phyloP scores from a whole-genome alignment of 2,329 filamentous ascomycete species.

The Hymenoscyphus scutula region DNA sequence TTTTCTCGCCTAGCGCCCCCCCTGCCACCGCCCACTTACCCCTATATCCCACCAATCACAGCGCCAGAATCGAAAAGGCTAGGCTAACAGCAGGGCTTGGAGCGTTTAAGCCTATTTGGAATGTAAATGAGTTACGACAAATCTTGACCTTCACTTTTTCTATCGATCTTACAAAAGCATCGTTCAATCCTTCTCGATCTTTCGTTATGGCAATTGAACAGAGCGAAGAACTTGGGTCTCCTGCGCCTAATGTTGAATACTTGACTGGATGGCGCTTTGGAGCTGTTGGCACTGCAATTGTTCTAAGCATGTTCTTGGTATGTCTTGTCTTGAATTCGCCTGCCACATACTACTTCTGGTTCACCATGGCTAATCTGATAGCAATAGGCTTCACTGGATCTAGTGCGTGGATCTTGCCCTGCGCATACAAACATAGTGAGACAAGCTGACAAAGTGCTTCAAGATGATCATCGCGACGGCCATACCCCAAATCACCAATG shows the following conservation, averaged over 20 bases:
- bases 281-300: conserved; percentile 4
- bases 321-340: not conserved
- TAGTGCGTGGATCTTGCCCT: not conserved
- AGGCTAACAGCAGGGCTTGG: too few relatives aligned
- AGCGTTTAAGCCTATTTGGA: too few relatives aligned
- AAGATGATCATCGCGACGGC: conserved; percentile 40
- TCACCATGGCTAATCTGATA: not conserved
- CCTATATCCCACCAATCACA: too few relatives aligned
- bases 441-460: conserved; percentile 30
- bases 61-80: too few relatives aligned
- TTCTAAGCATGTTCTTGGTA: conserved; percentile 12
- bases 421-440: not conserved
- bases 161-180: too few relatives aligned
- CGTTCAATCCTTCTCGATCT: not conserved
- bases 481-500: conserved; percentile 28
- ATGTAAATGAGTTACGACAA: too few relatives aligned
- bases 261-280: conserved; percentile 2
- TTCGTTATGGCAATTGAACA: not conserved
- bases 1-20: too few relatives aligned
- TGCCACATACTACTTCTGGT: not conserved
- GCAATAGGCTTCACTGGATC: not conserved
- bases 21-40: too few relatives aligned
- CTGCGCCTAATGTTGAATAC: not conserved
- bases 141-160: too few relatives aligned
- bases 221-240: not conserved